Percentiles rank a stretch among this genome's conserved stretches.
Conservation (phyloP, 106 monocot genomes). For the Vanilla planifolia region DNA sequence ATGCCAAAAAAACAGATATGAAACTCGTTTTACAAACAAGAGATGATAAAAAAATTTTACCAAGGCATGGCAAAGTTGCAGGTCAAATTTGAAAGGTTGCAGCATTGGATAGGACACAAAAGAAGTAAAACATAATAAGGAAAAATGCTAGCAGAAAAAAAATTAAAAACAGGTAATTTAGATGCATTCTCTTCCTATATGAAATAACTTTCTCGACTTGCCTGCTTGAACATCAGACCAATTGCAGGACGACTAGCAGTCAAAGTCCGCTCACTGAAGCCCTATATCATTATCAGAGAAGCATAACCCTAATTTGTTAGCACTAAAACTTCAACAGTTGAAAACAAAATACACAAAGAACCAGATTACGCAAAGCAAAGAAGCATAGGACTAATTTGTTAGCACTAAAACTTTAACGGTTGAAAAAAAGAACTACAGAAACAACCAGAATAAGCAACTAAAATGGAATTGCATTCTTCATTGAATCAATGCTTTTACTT, state of each 20-base stretch:
- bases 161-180: background rate
- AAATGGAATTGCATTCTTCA: conserved; percentile 1
- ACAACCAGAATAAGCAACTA: background rate
- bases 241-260: conserved; percentile 69
- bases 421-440: too few species aligned
- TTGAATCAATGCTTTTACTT: too few species aligned
- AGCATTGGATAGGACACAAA: background rate
- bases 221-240: conserved; percentile 92
- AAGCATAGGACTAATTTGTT: background rate
- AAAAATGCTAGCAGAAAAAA: background rate
- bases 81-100: background rate
- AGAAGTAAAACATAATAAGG: background rate
- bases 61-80: conserved; percentile 4
- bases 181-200: background rate
- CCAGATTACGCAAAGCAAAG: background rate
- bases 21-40: background rate
- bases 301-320: background rate
- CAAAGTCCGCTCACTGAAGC: conserved; percentile 77
- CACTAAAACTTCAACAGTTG: too few species aligned
- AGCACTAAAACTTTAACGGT: too few species aligned
- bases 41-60: background rate
- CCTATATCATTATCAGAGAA: conserved; percentile 54
- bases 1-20: conserved; percentile 7
- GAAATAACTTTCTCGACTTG: too few species aligned
- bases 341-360: background rate